phyloP scores from a whole-genome alignment of 2,329 filamentous ascomycete genomes.

The Alternaria ventricosa region DNA sequence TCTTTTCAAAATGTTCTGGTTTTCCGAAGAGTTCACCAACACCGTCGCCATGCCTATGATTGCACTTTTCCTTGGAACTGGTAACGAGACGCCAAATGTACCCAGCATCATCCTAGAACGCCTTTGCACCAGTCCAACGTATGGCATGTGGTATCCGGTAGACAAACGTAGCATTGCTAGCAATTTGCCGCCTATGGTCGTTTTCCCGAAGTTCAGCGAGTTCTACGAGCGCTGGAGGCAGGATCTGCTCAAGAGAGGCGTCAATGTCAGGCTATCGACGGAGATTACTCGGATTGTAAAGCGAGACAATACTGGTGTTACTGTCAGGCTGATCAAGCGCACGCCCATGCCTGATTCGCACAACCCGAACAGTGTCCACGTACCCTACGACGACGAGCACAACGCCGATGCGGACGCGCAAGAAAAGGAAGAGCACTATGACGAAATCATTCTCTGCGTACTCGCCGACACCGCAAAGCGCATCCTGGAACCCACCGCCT shows the following conservation, averaged over 20 bases:
- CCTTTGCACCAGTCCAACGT: constrained; percentile 60
- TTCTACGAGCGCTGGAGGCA: constrained; percentile 68
- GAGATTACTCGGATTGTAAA: constrained; percentile 62
- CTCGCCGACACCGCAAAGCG: constrained; percentile 64
- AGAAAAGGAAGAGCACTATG: constrained; percentile 61
- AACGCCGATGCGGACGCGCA: constrained; percentile 51
- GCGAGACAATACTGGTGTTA: constrained; percentile 60
- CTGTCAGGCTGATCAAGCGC: constrained; percentile 55
- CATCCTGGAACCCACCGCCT: constrained; percentile 64
- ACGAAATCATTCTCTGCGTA: constrained; percentile 71
- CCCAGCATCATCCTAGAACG: constrained; percentile 69
- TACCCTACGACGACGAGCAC: constrained; percentile 42
- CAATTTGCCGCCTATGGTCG: constrained; percentile 64
- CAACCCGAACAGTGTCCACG: constrained; percentile 55
- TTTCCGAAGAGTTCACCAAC: constrained; percentile 73
- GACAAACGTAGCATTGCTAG: constrained; percentile 56
- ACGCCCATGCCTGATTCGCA: constrained; percentile 52
- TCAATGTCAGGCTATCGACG: constrained; percentile 63
- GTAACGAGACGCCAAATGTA: constrained; percentile 76
- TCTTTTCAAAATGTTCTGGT: constrained; percentile 71
- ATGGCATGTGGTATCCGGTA: constrained; percentile 65
- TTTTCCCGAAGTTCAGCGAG: constrained; percentile 66
- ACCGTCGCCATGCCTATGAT: constrained; percentile 75
- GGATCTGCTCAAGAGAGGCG: constrained; percentile 60
- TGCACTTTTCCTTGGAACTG: constrained; percentile 75